These are phyloP conservation scores for Hanseniaspora nectarophila DNA, from an alignment of 805 yeast genomes.

Conservation along the genomic window DNA sequence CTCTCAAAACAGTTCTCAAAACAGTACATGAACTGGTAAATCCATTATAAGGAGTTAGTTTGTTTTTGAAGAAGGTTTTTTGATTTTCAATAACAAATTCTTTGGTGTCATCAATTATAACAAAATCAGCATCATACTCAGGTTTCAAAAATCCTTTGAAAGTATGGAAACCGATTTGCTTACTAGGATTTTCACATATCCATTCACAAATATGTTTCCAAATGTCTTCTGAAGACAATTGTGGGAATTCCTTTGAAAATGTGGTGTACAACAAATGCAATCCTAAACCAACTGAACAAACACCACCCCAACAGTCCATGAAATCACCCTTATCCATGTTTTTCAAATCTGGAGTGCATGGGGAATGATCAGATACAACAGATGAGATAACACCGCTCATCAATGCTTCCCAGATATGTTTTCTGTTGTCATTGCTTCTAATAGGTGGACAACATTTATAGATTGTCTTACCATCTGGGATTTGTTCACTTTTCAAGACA, in stretches of 20 bases:
- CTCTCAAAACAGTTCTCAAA: slow-evolving; percentile 68
- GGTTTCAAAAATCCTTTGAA: slow-evolving; percentile 58
- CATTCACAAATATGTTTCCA: slow-evolving; percentile 48
- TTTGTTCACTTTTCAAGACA: slow-evolving; percentile 62
- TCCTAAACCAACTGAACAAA: slow-evolving; percentile 85
- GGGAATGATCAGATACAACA: slow-evolving; percentile 91
- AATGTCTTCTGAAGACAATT: neutral
- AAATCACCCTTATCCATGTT: slow-evolving; percentile 75
- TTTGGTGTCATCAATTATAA: slow-evolving; percentile 59
- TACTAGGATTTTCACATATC: slow-evolving; percentile 76
- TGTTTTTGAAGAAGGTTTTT: slow-evolving; percentile 65
- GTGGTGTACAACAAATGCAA: slow-evolving; percentile 71
- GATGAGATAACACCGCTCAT: slow-evolving; percentile 55
- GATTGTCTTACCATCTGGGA: slow-evolving; percentile 66
- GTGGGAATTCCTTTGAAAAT: neutral
- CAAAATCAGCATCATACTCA: slow-evolving; percentile 83
- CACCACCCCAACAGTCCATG: slow-evolving; percentile 93
- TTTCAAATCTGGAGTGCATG: slow-evolving; percentile 86
- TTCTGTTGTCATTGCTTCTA: slow-evolving; percentile 59
- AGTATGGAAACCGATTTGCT: slow-evolving; percentile 66
- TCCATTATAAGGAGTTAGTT: slow-evolving; percentile 79
- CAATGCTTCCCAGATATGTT: slow-evolving; percentile 67
- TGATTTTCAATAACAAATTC: slow-evolving; percentile 41
- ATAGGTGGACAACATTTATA: slow-evolving; percentile 95
- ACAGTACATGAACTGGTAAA: slow-evolving; percentile 58